These are phyloP conservation scores for Fraxinus platypoda DNA, from an alignment of 305 asterid genomes.

Conservation along the genomic window DNA sequence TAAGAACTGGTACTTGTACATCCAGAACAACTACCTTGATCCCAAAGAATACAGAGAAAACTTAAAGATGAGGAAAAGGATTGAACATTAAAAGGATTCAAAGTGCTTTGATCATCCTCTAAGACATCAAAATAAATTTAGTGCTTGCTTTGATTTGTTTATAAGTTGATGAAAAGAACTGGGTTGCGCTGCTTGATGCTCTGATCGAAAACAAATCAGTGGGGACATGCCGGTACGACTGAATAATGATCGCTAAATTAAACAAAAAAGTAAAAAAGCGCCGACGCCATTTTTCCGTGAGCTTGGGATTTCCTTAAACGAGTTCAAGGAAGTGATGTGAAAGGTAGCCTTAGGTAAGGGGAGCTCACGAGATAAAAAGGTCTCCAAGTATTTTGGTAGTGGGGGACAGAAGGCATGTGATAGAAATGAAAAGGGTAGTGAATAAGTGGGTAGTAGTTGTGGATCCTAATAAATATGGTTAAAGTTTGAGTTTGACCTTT, in stretches of 20 bases:
- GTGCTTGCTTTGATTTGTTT: not conserved
- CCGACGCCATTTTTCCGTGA: no score
- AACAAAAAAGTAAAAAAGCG: no score
- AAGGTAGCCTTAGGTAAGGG: no score
- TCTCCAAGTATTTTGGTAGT: no score
- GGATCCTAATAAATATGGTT: not conserved
- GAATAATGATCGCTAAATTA: no score
- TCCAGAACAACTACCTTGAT: conserved; percentile 21
- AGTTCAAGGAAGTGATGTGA: no score
- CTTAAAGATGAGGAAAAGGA: conserved; percentile 14
- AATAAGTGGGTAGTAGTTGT: not conserved
- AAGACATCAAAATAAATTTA: conserved; percentile 2
- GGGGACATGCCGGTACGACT: no score
- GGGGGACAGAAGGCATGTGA: not conserved
- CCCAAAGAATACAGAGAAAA: conserved; percentile 25
- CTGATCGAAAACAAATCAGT: no score
- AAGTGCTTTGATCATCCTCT: conserved; percentile 8
- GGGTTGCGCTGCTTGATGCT: no score
- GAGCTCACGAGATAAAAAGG: no score
- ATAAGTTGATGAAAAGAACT: not conserved
- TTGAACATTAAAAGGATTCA: not conserved
- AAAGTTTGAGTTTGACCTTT: not conserved
- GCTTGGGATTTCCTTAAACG: no score
- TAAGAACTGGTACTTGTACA: conserved; percentile 5
- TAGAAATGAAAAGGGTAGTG: not conserved